Base-by-base conservation (phyloP, 2,329 filamentous ascomycete species). In the Apiospora kogelbergensis region DNA sequence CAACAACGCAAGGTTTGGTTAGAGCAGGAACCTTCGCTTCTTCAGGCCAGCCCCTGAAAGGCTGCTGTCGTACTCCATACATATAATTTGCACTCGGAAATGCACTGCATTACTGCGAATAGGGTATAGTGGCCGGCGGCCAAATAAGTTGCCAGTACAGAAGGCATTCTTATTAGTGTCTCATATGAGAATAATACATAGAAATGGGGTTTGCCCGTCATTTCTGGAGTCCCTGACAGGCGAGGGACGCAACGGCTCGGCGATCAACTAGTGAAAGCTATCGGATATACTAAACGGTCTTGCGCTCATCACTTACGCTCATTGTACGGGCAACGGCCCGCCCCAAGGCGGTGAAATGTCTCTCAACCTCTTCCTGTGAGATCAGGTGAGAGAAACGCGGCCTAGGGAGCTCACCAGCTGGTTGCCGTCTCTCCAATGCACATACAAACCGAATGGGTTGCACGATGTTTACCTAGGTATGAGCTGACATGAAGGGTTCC, bases 291-390 rank as follows among this genome's bases (percentile, higher is more conserved):
- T 37, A 60, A 37, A 60, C 53, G 53, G 30, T 30, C 53, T 30
- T 60, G 53, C 53, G 48, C 53, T 60, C 53, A 60, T 60, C 53
- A 15, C 17, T 26, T 22, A 60, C 33, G 53, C n/a, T 30, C 53
- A 60, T 37, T 60, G 53, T 60, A 60, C 53, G 53, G 53, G 30
- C 30, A 60, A 60, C 53, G 53, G 53, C 53, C 53, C 53, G 53
- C 53, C 26, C 53, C 20, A 60, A 60, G 30, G n/a, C 17, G 30
- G 30, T 37, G 26, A 37, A 60, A 37, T 60, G 53, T 60, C 53
- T 57, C 48, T 60, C 30, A 60, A 60, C 30, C 30, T 60, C 17
- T 17, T 60, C 30, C 30, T 60, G 53, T 30, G 53, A 60, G 30
- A 60, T 60, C 53, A 60, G 30, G 53, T n/a, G 53, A 60, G 53